A percentile compares a stretch with the other conserved stretches of the same genome.
These are phyloP conservation scores for Colletotrichum tofieldiae DNA, from an alignment of 2,329 filamentous ascomycete species.

Conservation along the genomic window DNA sequence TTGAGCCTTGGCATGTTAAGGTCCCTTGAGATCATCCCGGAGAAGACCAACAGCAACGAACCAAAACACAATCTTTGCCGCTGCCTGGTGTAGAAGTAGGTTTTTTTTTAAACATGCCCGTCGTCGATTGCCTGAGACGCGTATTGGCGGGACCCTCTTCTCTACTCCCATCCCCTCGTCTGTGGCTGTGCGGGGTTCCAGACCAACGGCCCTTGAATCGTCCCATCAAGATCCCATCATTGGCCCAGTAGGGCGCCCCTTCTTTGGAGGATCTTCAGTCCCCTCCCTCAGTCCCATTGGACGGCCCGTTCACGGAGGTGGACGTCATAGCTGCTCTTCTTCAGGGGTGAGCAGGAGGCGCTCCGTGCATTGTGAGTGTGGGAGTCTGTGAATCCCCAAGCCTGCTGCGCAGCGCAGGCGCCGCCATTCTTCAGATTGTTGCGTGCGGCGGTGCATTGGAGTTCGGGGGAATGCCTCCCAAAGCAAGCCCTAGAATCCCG, in stretches of 20 bases:
- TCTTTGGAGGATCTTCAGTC: slow-evolving; percentile 25
- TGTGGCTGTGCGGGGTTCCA: slow-evolving; percentile 40
- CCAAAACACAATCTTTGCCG: neutral
- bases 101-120: neutral
- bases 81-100: neutral
- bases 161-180: neutral
- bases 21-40: neutral
- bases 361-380: neutral
- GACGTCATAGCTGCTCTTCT: slow-evolving; percentile 27
- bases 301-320: slow-evolving; percentile 18
- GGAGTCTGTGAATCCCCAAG: neutral
- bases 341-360: neutral
- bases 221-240: slow-evolving; percentile 23
- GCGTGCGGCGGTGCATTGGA: slow-evolving; percentile 6
- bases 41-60: neutral
- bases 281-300: slow-evolving; percentile 29
- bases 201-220: slow-evolving; percentile 19
- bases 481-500: neutral
- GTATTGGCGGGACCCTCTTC: neutral
- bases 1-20: neutral
- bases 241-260: slow-evolving; percentile 2
- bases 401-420: slow-evolving; percentile 8
- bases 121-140: neutral
- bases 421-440: neutral
- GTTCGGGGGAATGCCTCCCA: neutral